phyloP scores from a whole-genome alignment of 164 flowering plant genomes.

The Macadamia integrifolia region DNA sequence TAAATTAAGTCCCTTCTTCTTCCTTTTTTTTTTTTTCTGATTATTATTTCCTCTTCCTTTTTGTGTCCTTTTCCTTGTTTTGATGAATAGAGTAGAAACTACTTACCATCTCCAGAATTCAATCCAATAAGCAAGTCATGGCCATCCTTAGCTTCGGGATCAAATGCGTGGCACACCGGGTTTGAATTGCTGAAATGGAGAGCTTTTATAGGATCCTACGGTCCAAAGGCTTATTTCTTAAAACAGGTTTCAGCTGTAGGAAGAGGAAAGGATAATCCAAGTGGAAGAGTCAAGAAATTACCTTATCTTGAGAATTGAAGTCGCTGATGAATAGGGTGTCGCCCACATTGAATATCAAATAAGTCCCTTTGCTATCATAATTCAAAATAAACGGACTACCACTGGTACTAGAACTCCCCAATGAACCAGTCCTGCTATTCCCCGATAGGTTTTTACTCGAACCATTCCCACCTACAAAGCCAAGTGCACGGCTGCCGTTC shows the following conservation, averaged over 20 bases:
- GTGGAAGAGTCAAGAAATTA: slow-evolving; percentile 19
- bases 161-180: slow-evolving; percentile 93
- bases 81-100: neutral
- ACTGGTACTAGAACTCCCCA: slow-evolving; percentile 49
- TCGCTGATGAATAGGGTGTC: slow-evolving; percentile 82
- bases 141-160: slow-evolving; percentile 87
- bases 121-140: slow-evolving; percentile 94
- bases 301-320: slow-evolving; percentile 89
- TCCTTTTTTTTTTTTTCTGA: too few species aligned
- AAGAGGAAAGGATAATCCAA: neutral
- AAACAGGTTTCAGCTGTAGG: neutral
- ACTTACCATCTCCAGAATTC: slow-evolving; percentile 87
- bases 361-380: slow-evolving; percentile 92
- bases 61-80: too few species aligned
- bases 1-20: neutral
- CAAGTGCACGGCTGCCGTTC: slow-evolving; percentile 82
- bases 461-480: slow-evolving; percentile 93
- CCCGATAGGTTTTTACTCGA: slow-evolving; percentile 53
- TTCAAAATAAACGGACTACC: slow-evolving; percentile 40
- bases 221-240: neutral
- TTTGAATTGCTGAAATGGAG: slow-evolving; percentile 87
- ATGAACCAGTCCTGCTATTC: slow-evolving; percentile 45
- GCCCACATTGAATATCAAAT: slow-evolving; percentile 84
- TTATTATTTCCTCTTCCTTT: too few species aligned
- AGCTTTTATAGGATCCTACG: slow-evolving; percentile 92